Conservation (phyloP, 164 flowering plant genomes). For the Protea cynaroides region DNA sequence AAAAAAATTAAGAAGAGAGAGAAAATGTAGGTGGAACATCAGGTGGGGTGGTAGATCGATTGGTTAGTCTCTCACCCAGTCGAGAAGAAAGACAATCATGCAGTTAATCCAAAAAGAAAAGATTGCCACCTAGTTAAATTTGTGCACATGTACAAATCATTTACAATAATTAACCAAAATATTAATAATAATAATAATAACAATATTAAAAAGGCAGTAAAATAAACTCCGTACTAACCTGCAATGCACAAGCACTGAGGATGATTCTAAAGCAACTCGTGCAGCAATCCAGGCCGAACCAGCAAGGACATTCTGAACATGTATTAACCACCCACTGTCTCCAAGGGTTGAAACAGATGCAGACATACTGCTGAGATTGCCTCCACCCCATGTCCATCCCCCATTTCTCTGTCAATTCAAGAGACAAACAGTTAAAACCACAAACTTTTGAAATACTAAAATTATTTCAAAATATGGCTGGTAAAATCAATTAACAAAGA, state of each 20-base stretch:
- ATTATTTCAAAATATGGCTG: not conserved
- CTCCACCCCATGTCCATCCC: conserved; percentile 99
- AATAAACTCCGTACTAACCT: conserved; percentile 39
- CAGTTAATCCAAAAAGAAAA: too few species aligned
- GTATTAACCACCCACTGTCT: conserved; percentile 97
- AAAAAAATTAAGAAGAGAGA: too few species aligned
- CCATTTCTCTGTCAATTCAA: conserved; percentile 74
- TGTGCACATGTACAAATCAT: too few species aligned
- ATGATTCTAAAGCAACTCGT: conserved; percentile 81
- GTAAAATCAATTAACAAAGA: too few species aligned
- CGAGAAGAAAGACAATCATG: too few species aligned
- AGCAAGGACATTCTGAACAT: conserved; percentile 87
- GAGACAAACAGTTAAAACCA: conserved; percentile 6
- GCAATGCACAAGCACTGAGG: conserved; percentile 99
- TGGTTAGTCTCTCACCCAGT: too few species aligned
- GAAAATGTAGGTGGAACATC: too few species aligned
- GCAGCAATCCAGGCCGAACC: conserved; percentile 99
- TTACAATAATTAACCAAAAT: too few species aligned
- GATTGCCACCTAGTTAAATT: too few species aligned
- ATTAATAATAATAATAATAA: too few species aligned
- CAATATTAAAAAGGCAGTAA: not conserved
- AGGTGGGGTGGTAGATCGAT: too few species aligned
- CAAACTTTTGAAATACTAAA: not conserved
- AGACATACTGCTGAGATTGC: conserved; percentile 98
- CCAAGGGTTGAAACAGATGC: conserved; percentile 98